A percentile compares a stretch with the other conserved stretches of the same genome.
Conservation (phyloP, 2,329 filamentous ascomycete species). For the Cladosporium sp. region DNA sequence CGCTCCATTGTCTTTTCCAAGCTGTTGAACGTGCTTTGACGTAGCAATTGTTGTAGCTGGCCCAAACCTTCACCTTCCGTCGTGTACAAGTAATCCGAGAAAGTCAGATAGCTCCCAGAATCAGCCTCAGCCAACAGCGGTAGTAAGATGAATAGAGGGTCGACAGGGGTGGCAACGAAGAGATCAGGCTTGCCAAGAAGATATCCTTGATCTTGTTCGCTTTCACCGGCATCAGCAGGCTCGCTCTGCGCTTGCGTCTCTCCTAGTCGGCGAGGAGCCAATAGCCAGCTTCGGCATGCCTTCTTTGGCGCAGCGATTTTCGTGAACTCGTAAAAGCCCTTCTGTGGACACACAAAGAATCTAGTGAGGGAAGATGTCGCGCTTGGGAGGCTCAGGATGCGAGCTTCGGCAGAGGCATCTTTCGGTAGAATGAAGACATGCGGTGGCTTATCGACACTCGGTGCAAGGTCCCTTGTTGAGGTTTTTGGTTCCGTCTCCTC, state of each 20-base stretch:
- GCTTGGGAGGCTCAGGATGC: conserved; percentile 51
- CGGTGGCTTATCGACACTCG: conserved; percentile 37
- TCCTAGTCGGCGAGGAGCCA: conserved; percentile 31
- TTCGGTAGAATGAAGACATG: conserved; percentile 55
- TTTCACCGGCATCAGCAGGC: conserved; percentile 1
- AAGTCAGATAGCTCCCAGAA: conserved; percentile 46
- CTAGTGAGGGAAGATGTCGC: conserved; percentile 42
- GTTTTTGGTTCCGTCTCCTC: conserved; percentile 12
- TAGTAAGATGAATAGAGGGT: conserved; percentile 76
- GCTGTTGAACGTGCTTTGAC: conserved; percentile 23
- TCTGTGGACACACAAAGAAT: conserved; percentile 54
- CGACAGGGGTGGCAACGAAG: conserved; percentile 76
- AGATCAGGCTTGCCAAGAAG: conserved; percentile 64
- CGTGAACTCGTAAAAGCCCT: conserved; percentile 57
- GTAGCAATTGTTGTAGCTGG: conserved; percentile 54
- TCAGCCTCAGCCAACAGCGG: conserved; percentile 48
- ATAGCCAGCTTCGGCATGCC: conserved; percentile 50
- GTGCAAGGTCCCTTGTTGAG: conserved; percentile 22
- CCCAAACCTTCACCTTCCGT: conserved; percentile 46
- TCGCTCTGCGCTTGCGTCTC: not conserved
- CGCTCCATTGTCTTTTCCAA: conserved; percentile 40
- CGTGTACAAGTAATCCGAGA: conserved; percentile 66
- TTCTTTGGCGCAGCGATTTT: conserved; percentile 47
- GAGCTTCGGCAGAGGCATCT: conserved; percentile 44
- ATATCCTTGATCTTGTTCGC: conserved; percentile 36